A percentile compares a stretch with the other conserved stretches of the same genome.
Evolutionary conservation across 805 yeast species (phyloP).

Genomic region (Candida rishiriensis): DNA sequence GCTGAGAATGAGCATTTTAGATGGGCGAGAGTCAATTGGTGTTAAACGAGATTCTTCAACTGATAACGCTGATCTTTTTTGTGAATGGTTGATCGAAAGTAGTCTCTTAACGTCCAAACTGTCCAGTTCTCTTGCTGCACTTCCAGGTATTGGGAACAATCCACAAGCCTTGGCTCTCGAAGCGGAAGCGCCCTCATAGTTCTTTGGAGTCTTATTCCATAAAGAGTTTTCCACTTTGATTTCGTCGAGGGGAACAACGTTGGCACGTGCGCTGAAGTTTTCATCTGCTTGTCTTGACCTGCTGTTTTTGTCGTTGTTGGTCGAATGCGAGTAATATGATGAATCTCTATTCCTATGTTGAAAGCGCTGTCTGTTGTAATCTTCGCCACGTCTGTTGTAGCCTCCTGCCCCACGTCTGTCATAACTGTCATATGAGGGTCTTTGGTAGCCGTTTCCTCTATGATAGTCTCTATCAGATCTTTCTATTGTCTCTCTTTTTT

Average conservation of each 20-base stretch:
- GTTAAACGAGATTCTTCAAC: slow-evolving; percentile 20
- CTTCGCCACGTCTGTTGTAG: too few relatives aligned
- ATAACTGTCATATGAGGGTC: slow-evolving; percentile 2
- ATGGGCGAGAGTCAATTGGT: slow-evolving; percentile 23
- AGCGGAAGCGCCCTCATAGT: slow-evolving; percentile 69
- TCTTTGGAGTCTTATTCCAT: slow-evolving; percentile 70
- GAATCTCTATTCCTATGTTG: too few relatives aligned
- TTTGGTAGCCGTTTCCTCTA: slow-evolving; percentile 3
- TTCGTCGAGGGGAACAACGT: slow-evolving; percentile 44
- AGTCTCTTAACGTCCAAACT: slow-evolving; percentile 29
- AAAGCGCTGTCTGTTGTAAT: too few relatives aligned
- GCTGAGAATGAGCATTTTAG: slow-evolving; percentile 21
- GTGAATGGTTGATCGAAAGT: slow-evolving; percentile 8
- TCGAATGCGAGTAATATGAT: too few relatives aligned
- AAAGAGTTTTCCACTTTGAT: slow-evolving; percentile 45
- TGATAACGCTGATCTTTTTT: slow-evolving; percentile 10
- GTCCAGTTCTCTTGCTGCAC: slow-evolving; percentile 35
- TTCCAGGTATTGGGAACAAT: slow-evolving; percentile 70
- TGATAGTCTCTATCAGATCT: background rate
- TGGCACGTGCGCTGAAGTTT: too few relatives aligned
- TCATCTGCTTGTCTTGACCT: too few relatives aligned
- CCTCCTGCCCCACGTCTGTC: slow-evolving; percentile 1
- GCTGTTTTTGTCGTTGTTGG: slow-evolving; percentile 10
- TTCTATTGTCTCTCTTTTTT: background rate
- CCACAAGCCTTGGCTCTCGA: slow-evolving; percentile 78